Percentiles rank a stretch among this genome's conserved stretches.
These are phyloP conservation scores for Hansfordia pulvinata DNA, from an alignment of 2,329 filamentous ascomycete species.

Conservation along the genomic window DNA sequence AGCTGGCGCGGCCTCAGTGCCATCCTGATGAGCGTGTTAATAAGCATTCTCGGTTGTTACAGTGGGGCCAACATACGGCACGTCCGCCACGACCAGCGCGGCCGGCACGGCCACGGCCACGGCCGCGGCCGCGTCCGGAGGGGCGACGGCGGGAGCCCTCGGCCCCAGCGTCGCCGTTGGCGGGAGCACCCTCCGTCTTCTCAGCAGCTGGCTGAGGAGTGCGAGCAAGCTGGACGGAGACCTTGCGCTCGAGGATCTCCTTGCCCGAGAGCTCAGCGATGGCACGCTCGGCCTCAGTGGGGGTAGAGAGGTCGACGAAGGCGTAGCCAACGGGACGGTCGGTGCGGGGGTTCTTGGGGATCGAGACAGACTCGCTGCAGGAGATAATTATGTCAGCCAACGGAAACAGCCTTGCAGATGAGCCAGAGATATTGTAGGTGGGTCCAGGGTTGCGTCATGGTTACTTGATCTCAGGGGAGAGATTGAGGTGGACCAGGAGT, in stretches of 20 bases:
- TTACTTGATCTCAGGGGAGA: too few relatives aligned
- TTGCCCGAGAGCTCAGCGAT: constrained; percentile 93
- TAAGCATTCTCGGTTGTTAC: constrained; percentile 2
- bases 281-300: constrained; percentile 86
- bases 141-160: constrained; percentile 51
- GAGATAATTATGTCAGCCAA: too few relatives aligned
- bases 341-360: constrained; percentile 98
- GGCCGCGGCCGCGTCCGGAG: constrained; percentile 53
- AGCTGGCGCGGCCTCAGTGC: constrained; percentile 30
- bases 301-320: constrained; percentile 94
- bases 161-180: constrained; percentile 62
- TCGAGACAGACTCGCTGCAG: constrained; percentile 88
- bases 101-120: constrained; percentile 51
- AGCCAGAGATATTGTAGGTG: too few relatives aligned
- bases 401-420: too few relatives aligned
- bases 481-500: too few relatives aligned
- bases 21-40: constrained; percentile 16
- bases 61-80: constrained; percentile 27
- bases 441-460: too few relatives aligned
- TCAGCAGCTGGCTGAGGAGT: constrained; percentile 82
- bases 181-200: constrained; percentile 49
- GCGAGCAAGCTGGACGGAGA: constrained; percentile 95
- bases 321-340: constrained; percentile 97
- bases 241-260: constrained; percentile 96
- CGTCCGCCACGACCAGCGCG: constrained; percentile 49